These are phyloP conservation scores for Malus hybrid DNA, from an alignment of 331 rosid species.

Conservation along the genomic window DNA sequence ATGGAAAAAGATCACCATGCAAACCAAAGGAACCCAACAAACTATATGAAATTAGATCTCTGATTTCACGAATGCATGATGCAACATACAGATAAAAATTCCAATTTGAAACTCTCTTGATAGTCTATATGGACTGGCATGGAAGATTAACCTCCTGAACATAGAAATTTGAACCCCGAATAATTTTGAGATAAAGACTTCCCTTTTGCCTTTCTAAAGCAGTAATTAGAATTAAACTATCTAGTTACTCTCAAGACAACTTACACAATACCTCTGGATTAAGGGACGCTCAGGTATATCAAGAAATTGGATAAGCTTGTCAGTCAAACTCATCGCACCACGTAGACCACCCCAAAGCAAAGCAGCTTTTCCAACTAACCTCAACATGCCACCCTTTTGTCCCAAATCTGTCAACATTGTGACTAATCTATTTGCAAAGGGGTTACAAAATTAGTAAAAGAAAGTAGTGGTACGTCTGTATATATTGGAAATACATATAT, in stretches of 20 bases:
- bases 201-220: not conserved
- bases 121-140: not conserved
- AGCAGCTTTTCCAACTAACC: slow-evolving; percentile 83
- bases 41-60: not conserved
- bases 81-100: not conserved
- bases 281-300: slow-evolving; percentile 77
- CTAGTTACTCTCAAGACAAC: too few relatives aligned
- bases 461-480: not conserved
- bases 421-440: slow-evolving; percentile 57
- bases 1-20: not conserved
- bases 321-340: slow-evolving; percentile 95
- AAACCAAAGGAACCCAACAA: not conserved
- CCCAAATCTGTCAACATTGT: slow-evolving; percentile 76
- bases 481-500: not conserved
- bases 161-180: not conserved
- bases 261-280: slow-evolving; percentile 54
- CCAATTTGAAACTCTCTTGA: not conserved
- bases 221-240: not conserved
- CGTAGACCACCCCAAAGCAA: slow-evolving; percentile 98
- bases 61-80: not conserved
- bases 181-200: not conserved
- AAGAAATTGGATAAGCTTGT: slow-evolving; percentile 68
- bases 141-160: not conserved
- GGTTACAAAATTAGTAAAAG: slow-evolving; percentile 19
- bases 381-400: slow-evolving; percentile 83